These are phyloP conservation scores for Mucor lusitanicus DNA, from an alignment of 371 early-diverging fungal species.

Conservation along the genomic window DNA sequence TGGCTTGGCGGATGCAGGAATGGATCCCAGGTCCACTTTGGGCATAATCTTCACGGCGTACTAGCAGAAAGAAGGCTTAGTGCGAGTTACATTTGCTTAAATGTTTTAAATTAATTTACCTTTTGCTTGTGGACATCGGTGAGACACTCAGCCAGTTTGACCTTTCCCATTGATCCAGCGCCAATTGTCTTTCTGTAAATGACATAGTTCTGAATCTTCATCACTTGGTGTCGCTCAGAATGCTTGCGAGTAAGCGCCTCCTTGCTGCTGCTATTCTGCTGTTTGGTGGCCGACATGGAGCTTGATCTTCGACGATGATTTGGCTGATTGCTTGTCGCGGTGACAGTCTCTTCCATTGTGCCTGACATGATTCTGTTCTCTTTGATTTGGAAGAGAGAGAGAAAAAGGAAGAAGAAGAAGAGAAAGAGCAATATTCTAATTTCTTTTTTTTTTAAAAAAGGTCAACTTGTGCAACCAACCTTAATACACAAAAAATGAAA, in stretches of 20 bases:
- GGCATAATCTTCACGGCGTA: conserved; percentile 54
- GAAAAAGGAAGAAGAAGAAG: neutral
- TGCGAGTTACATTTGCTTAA: neutral
- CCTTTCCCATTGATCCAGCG: conserved; percentile 98
- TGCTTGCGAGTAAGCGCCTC: conserved; percentile 22
- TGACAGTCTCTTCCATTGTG: neutral
- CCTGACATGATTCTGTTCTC: neutral
- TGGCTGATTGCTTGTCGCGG: neutral
- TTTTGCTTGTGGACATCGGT: conserved; percentile 42
- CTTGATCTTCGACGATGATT: conserved; percentile 11
- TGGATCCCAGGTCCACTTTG: conserved; percentile 29
- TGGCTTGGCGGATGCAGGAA: conserved; percentile 12
- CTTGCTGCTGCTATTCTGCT: conserved; percentile 18
- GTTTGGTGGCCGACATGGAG: neutral
- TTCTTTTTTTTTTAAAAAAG: neutral
- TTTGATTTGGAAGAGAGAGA: neutral
- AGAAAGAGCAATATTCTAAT: neutral
- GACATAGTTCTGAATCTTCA: conserved; percentile 47
- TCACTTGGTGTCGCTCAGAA: conserved; percentile 40
- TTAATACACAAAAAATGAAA: neutral
- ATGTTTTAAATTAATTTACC: conserved; percentile 12
- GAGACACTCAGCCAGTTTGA: conserved; percentile 83
- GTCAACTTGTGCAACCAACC: neutral
- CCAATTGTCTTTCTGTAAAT: conserved; percentile 85
- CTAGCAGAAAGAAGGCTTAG: conserved; percentile 13